Base-by-base conservation (phyloP, 176 grass and related monocot genomes). In the Hyparrhenia diplandra region DNA sequence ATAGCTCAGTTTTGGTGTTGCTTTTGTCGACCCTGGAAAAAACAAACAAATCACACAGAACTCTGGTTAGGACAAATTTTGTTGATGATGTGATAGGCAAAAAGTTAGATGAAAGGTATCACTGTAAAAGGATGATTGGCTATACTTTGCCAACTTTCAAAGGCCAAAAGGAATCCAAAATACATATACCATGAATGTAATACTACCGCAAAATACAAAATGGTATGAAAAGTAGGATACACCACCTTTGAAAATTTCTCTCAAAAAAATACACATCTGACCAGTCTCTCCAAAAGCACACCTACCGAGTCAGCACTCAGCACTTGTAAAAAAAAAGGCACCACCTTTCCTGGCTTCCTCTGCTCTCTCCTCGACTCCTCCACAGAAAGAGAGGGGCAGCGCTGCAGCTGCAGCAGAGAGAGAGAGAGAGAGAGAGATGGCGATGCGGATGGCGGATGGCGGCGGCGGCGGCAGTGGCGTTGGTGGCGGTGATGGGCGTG, bases 391-490 rank as follows among this genome's bases (percentile, higher is more conserved):
- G 43, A 42, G n/a, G n/a, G n/a, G n/a, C n/a, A n/a, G n/a, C n/a
- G n/a, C n/a, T n/a, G n/a, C n/a, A n/a, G n/a, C n/a, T n/a, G n/a
- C n/a, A n/a, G n/a, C n/a, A n/a, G 43, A 18, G 12, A 1, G 27
- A 21, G 24, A 28, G 31, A n/a, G 5, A 63, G 39, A 40, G 39
- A 40, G 74, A 9, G 37, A 40, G 36, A 89, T 77, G 82, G 77
- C 55, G 77, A 72, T 29, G 65, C 65, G 43, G 72, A 30, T 63
- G 80, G 24, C 6, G 63, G 74, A n/a, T n/a, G n/a, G n/a, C 27
- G 31, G 13, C 63, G 41, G 41, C 66, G n/a, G n/a, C n/a, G 1
- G 58, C 24, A n/a, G 13, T 24, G 66, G 87, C 39, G 45, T 2
- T 73, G 35, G 43, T 39, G 40, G 63, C 14, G 16, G 74, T 51